Conservation (phyloP, 2,329 filamentous ascomycete genomes). For the Cercospora zeae-maydis region DNA sequence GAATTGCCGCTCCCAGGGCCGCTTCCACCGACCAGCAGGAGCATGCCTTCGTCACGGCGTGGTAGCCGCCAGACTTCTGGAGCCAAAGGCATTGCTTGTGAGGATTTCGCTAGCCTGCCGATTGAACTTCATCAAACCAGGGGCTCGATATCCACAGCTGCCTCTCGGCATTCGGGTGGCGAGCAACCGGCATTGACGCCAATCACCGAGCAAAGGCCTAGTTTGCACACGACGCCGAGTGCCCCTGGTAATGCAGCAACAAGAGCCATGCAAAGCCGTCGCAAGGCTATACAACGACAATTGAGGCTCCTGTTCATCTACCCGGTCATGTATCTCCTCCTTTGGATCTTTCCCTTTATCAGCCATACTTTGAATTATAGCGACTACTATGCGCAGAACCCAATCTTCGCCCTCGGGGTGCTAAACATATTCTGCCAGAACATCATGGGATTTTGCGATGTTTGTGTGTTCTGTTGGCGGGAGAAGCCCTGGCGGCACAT, state of each 20-base stretch:
- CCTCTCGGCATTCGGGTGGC: slow-evolving; percentile 22
- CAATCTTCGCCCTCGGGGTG: slow-evolving; percentile 56
- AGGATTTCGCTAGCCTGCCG: slow-evolving; percentile 29
- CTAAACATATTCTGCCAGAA: slow-evolving; percentile 57
- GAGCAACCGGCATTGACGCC: slow-evolving; percentile 21
- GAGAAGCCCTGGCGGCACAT: slow-evolving; percentile 69
- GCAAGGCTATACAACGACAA: slow-evolving; percentile 46
- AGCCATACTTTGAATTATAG: slow-evolving; percentile 60
- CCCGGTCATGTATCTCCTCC: slow-evolving; percentile 65
- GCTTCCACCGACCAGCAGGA: slow-evolving; percentile 14
- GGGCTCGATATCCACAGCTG: slow-evolving; percentile 27
- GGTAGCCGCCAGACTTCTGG: slow-evolving; percentile 28
- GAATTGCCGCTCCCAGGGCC: slow-evolving; percentile 8
- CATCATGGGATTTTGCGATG: slow-evolving; percentile 65
- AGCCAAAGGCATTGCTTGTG: slow-evolving; percentile 18
- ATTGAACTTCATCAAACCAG: slow-evolving; percentile 11
- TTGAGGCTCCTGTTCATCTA: slow-evolving; percentile 73
- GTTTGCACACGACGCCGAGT: neutral
- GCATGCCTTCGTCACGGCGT: slow-evolving; percentile 29
- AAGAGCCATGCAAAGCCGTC: slow-evolving; percentile 20
- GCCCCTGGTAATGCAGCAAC: slow-evolving; percentile 16
- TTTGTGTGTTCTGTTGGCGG: slow-evolving; percentile 62
- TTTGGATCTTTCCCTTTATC: slow-evolving; percentile 70
- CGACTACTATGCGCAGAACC: slow-evolving; percentile 49
- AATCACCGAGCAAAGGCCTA: slow-evolving; percentile 26